Percentiles rank a stretch among this genome's conserved stretches.
phyloP scores from a whole-genome alignment of 192 early-diverging fungal species.

The Dissophora ornata region DNA sequence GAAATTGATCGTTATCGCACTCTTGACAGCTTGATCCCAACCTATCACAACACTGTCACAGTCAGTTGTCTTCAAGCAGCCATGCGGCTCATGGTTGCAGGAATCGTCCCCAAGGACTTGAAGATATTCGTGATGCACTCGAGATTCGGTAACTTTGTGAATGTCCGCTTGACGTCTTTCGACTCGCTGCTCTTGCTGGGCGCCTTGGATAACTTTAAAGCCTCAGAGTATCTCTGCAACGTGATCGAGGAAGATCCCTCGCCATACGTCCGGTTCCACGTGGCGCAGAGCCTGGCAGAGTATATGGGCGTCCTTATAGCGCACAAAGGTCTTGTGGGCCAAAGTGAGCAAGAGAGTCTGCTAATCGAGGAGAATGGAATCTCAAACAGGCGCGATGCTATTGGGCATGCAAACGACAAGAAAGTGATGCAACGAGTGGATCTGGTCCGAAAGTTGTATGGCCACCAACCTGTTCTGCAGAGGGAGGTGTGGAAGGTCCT shows the following conservation, averaged over 20 bases:
- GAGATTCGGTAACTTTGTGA: conserved; percentile 75
- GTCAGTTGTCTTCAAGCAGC: conserved; percentile 80
- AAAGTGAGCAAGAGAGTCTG: conserved; percentile 47
- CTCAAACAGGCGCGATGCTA: conserved; percentile 39
- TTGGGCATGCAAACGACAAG: conserved; percentile 17
- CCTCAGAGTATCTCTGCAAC: conserved; percentile 67
- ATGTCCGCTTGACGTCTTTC: conserved; percentile 78
- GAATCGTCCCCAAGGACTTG: conserved; percentile 75
- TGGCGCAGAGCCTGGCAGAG: conserved; percentile 60
- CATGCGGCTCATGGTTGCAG: conserved; percentile 73
- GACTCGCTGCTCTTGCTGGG: conserved; percentile 81
- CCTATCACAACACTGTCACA: conserved; percentile 88
- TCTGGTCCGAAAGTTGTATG: conserved; percentile 36
- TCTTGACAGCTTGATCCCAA: conserved; percentile 84
- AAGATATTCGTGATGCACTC: conserved; percentile 79
- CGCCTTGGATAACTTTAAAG: conserved; percentile 61
- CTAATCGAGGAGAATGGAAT: conserved; percentile 63
- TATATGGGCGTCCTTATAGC: conserved; percentile 59
- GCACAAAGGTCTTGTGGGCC: conserved; percentile 18
- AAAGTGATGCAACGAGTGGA: conserved; percentile 17
- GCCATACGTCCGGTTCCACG: conserved; percentile 69
- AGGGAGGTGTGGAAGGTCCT: conserved; percentile 39
- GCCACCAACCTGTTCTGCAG: conserved; percentile 35
- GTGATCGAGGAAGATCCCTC: conserved; percentile 73
- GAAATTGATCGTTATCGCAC: conserved; percentile 86